Conservation (phyloP, 768 basidiomycete species). For the Termitomyces eurrhizus region DNA sequence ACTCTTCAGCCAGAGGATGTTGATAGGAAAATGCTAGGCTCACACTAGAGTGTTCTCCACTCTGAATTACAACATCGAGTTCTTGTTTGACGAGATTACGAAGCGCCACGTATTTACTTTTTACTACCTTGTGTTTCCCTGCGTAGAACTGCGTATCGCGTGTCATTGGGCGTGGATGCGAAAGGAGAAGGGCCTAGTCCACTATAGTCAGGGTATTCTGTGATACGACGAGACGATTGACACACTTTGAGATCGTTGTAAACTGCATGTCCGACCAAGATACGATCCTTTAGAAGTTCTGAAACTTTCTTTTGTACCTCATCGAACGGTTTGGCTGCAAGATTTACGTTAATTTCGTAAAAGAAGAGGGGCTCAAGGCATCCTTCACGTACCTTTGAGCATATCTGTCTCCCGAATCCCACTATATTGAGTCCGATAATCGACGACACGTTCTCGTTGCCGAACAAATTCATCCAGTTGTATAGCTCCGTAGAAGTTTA, state of each 20-base stretch:
- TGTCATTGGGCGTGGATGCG: slow-evolving; percentile 59
- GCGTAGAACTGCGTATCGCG: slow-evolving; percentile 71
- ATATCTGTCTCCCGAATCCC: slow-evolving; percentile 80
- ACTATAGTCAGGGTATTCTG: slow-evolving; percentile 6
- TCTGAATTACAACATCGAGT: slow-evolving; percentile 75
- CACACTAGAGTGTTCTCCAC: slow-evolving; percentile 89
- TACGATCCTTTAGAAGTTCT: slow-evolving; percentile 67
- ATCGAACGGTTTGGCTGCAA: slow-evolving; percentile 68
- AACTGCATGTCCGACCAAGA: slow-evolving; percentile 89
- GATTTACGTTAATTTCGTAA: not conserved
- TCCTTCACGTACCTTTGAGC: slow-evolving; percentile 45
- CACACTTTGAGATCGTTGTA: slow-evolving; percentile 84
- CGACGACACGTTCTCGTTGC: slow-evolving; percentile 84
- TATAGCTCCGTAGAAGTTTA: slow-evolving; percentile 82
- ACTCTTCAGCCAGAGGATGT: not conserved
- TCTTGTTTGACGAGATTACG: slow-evolving; percentile 79
- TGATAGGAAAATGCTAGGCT: slow-evolving; percentile 22
- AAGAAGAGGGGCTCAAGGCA: not conserved
- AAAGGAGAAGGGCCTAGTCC: slow-evolving; percentile 59
- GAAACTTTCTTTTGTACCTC: slow-evolving; percentile 79
- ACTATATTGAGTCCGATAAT: slow-evolving; percentile 89
- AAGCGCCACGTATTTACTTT: slow-evolving; percentile 68
- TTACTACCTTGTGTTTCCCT: slow-evolving; percentile 53
- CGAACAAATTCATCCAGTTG: slow-evolving; percentile 83
- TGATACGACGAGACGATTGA: not conserved